Evolutionary conservation across 805 yeast species (phyloP), one percentile per base, ranked within the genome.

Genomic region (Helenozyma baotianmanensis): DNA sequence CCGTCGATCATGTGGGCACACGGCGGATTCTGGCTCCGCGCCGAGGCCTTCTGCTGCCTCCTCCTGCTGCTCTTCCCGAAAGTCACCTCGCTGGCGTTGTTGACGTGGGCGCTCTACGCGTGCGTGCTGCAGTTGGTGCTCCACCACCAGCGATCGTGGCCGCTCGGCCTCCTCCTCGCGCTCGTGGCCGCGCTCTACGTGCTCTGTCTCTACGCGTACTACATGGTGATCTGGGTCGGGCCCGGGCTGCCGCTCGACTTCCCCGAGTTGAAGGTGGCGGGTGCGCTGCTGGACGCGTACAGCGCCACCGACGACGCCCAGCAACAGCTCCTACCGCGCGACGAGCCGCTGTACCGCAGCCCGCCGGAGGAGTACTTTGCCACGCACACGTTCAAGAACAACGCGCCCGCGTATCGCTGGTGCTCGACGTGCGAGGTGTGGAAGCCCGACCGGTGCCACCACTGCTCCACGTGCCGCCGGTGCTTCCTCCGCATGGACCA

Each of bases 241-340:
- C 70, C 82, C 0, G 90, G 90, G 0, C 74, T 81, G 12, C 87
- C 90, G 0, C 39, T 62, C 13, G 86, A 80, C 40, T 78, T 63
- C 42, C 57, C 63, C 0, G 72, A 64, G 25, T 53, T 82, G 19
- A 44, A 47, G 12, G 23, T 15, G 16, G 14, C 3, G 4, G 6
- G 29, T 6, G 27, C n/a, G 5, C 7, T 15, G 18, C 6, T 9
- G 12, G 27, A 13, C 3, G 11, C 10, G 12, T 14, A 2, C 14
- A 11, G 12, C 14, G 10, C 14, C 15, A 12, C 13, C 15, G 11
- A 9, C 5, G 5, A 7, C 14, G 12, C 12, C n/a, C 9, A 16
- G 12, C 30, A 17, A 23, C 5, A 8, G 8, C 8, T 17, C 7
- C 19, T 17, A 5, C 7, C 5, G 8, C 7, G 19, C 7, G 7